Evolutionary conservation across 1,284 basidiomycete species (phyloP).

Genomic region (Phellinidium pouzarii): DNA sequence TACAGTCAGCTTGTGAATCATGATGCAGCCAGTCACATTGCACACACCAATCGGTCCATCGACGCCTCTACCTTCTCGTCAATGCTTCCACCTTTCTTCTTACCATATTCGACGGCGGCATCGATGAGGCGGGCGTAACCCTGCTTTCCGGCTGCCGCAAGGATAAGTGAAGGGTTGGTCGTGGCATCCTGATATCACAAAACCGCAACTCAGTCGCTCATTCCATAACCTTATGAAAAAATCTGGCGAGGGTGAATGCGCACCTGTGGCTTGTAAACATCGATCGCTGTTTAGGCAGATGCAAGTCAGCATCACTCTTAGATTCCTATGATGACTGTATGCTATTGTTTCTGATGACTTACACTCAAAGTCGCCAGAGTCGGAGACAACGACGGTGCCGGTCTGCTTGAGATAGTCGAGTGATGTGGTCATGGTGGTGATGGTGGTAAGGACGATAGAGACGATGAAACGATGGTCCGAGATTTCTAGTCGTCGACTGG

Average conservation of each 20-base stretch:
- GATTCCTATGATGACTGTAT: slow-evolving; percentile 1
- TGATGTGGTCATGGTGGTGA: slow-evolving; percentile 65
- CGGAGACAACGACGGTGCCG: slow-evolving; percentile 92
- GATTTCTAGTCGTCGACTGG: neutral
- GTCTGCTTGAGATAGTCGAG: slow-evolving; percentile 85
- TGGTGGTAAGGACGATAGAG: slow-evolving; percentile 2
- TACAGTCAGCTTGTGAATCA: slow-evolving; percentile 6
- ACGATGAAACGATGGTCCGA: neutral
- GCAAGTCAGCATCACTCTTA: slow-evolving; percentile 17
- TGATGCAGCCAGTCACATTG: neutral
- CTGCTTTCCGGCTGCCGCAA: slow-evolving; percentile 89
- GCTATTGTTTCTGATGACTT: slow-evolving; percentile 27
- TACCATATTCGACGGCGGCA: slow-evolving; percentile 76
- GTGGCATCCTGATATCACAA: slow-evolving; percentile 67
- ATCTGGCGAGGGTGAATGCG: slow-evolving; percentile 12
- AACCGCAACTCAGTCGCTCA: neutral
- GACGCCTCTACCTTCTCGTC: slow-evolving; percentile 73
- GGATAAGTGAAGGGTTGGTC: slow-evolving; percentile 90
- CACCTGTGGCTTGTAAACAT: slow-evolving; percentile 88
- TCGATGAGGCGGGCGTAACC: slow-evolving; percentile 84
- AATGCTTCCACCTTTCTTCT: slow-evolving; percentile 70
- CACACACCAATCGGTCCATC: slow-evolving; percentile 80
- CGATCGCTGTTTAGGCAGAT: slow-evolving; percentile 54
- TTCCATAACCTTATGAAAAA: neutral
- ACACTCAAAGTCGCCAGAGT: slow-evolving; percentile 87